Base-by-base conservation (phyloP, 768 basidiomycete genomes). In the Termitomyces sp. region DNA sequence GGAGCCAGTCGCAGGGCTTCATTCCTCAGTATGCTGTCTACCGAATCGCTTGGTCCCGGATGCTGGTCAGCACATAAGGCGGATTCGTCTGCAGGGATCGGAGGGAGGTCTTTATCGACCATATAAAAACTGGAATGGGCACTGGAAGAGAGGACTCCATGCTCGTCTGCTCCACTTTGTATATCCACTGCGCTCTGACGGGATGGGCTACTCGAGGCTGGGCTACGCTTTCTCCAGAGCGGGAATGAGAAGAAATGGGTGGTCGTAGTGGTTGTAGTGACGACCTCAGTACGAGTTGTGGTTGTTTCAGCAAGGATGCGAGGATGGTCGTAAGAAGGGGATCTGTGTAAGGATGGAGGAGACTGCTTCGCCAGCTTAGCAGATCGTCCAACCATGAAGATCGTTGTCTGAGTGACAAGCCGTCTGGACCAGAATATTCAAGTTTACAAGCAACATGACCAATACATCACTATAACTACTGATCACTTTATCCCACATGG, bases 231-330 rank as follows among this genome's bases (percentile, higher is more conserved):
- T 64, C 76, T 80, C 86, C 86, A 87, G 59, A 78, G 75, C 16
- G 86, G 83, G 26, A 86, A 69, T 24, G 87, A 84, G 69, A 89
- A 83, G 71, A 88, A 83, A 69, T 83, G 84, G 24, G 82, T 79
- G 13, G 80, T 74, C 9, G 80, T 74, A 13, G 79, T 77, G 29
- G 80, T 78, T 8, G 76, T 75, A 9, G 77, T 75, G n/a, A 76
- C 71, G 39, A 71, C 69, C 61, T 75, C 73, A 22, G 78, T 80
- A 29, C 74, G 78, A 27, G 79, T 80, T 50, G 79, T 79, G 27
- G 78, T 79, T 37, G 73, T 79, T 65, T 77, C 78, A 47, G 78
- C 65, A 34, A 79, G 64, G 26, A 78, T 56, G 49, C 75, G 66
- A 32, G 76, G 70, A 59, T 64, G 58, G 46, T 72, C 66, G 69